Evolutionary conservation across 129 eudicot genomes (phyloP), one percentile per base, ranked within the genome.

Genomic region (Smallanthus sonchifolius): DNA sequence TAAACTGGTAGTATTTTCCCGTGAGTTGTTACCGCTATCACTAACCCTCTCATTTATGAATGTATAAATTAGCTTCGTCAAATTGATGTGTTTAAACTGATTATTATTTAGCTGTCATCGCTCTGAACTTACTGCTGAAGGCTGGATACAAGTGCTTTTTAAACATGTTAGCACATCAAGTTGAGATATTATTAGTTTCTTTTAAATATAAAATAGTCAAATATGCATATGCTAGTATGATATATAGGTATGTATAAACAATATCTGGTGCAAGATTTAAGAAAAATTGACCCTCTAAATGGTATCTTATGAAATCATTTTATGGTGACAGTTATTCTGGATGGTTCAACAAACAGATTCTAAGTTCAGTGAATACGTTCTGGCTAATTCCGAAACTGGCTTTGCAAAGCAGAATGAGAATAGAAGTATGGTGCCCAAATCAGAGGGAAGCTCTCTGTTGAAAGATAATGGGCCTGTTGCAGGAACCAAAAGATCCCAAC

Each of bases 271-370:
- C n/a, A 32, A 61, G 19, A 59, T 59, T 32, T 14, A 6, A 34
- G 43, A 34, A 61, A 60, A 32, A 4, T 2, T 71, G 69, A 37
- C 14, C 48, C 49, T 64, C 37, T 2, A 73, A 24, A 73, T 61
- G 38, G 48, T 32, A 47, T 44, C 54, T 14, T 35, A 68, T 43
- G 48, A 74, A 48, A 66, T 38, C 47, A 42, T 37, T 55, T 6
- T 75, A 49, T 80, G 42, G 24, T 40, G 54, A 39, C 57, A 67
- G 38, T 70, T 7, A 19, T 47, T 79, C 75, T 52, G 76, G 75
- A 88, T 88, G 95, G 88, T 81, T 77, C 86, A 88, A 63, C 91
- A 88, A 82, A 87, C 85, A 39, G 92, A 88, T 80, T 74, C 88
- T 8, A 83, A 75, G 75, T 76, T 81, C 71, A 72, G 77, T 44